phyloP scores from a whole-genome alignment of 225 moss, liverwort and hornwort species.

The Takakia lepidozioides region DNA sequence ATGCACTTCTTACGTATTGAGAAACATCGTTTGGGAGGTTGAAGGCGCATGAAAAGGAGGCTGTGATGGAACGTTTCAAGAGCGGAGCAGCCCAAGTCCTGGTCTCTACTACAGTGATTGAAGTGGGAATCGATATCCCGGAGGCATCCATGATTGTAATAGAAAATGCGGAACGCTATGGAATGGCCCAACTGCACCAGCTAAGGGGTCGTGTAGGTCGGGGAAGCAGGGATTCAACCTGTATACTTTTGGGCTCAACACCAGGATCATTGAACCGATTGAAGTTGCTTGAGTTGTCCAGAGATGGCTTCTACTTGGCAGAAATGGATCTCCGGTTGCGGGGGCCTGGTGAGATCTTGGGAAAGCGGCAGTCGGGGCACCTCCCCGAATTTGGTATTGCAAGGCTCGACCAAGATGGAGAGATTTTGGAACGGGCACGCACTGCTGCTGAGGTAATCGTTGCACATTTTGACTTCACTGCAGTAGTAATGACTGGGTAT shows the following conservation, averaged over 20 bases:
- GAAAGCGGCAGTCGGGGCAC: slow-evolving; percentile 81
- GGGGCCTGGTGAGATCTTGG: slow-evolving; percentile 86
- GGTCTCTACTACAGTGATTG: slow-evolving; percentile 95
- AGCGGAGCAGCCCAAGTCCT: slow-evolving; percentile 77
- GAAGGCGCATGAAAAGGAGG: slow-evolving; percentile 78
- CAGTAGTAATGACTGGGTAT: neutral
- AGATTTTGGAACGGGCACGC: slow-evolving; percentile 70
- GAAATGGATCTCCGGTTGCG: slow-evolving; percentile 72
- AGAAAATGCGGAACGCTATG: slow-evolving; percentile 95
- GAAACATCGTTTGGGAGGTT: no score
- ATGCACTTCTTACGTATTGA: no score
- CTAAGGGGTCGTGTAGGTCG: slow-evolving; percentile 94
- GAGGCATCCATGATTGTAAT: slow-evolving; percentile 98
- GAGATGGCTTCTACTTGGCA: slow-evolving; percentile 92
- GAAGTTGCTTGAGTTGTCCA: slow-evolving; percentile 62
- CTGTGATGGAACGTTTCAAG: slow-evolving; percentile 77
- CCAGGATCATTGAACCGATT: slow-evolving; percentile 48
- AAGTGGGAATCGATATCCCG: slow-evolving; percentile 96
- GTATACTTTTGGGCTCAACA: slow-evolving; percentile 76
- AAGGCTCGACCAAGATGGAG: slow-evolving; percentile 83
- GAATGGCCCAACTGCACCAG: slow-evolving; percentile 99
- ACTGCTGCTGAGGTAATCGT: slow-evolving; percentile 74
- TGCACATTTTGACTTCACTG: neutral
- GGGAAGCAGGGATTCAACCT: slow-evolving; percentile 72
- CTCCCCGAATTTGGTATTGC: slow-evolving; percentile 92